Conservation (phyloP, 169 alveolate genomes). For the Cyclospora cayetanensis region DNA sequence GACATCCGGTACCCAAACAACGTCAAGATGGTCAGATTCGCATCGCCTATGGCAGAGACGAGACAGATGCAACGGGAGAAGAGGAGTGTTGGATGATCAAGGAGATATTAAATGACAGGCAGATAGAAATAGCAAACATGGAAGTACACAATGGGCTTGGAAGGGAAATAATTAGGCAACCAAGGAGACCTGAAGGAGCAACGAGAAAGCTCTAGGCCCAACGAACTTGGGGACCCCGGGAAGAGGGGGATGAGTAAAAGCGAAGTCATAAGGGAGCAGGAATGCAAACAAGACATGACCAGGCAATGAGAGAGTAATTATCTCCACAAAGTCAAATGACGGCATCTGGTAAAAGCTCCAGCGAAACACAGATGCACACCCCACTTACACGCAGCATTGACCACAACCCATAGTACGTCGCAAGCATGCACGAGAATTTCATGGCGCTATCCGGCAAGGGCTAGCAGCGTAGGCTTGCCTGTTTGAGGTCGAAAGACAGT, state of each 20-base stretch:
- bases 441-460: too few species aligned
- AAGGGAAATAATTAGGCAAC: neutral
- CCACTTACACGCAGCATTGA: too few species aligned
- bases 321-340: too few species aligned
- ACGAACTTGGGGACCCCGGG: neutral
- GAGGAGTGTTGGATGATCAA: neutral
- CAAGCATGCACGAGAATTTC: neutral
- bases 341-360: too few species aligned
- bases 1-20: slow-evolving; percentile 93
- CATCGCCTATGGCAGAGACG: slow-evolving; percentile 79
- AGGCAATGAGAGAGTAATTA: neutral
- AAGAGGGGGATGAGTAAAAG: neutral
- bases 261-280: neutral
- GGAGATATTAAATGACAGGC: slow-evolving; percentile 72
- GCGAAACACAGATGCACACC: too few species aligned
- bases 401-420: too few species aligned
- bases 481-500: slow-evolving; percentile 84
- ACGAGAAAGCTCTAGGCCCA: neutral
- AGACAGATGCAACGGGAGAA: slow-evolving; percentile 75
- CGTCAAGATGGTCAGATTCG: slow-evolving; percentile 90
- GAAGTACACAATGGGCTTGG: neutral
- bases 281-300: neutral
- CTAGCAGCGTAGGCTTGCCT: slow-evolving; percentile 56
- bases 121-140: neutral
- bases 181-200: neutral